Base-by-base conservation (phyloP, 441 rosid genomes). In the Omphalea diandra region DNA sequence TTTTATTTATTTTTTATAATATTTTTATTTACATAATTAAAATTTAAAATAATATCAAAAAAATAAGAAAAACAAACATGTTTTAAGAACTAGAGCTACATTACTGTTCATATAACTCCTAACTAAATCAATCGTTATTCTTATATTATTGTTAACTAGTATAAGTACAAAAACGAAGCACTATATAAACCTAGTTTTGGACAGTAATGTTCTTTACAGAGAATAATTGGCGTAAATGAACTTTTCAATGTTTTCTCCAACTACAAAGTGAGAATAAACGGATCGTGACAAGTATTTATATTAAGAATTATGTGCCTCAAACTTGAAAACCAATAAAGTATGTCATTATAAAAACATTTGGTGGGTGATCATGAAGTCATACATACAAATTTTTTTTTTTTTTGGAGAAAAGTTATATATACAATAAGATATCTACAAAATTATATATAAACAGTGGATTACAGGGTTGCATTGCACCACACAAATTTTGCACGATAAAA, bases 151-250 rank as follows among this genome's bases (percentile, higher is more conserved):
- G 15, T 31, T 31, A 56, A 35, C 26, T 10, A 43, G 22, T 47
- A 59, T 38, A 75, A 74, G 73, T 71, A 81, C 81, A 73, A 77
- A 71, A 58, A 31, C 24, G 53, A 75, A 81, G 83, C 84, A 81
- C 74, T 75, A 36, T 22, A 38, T 4, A 35, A 75, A 68, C 69
- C 79, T 65, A 24, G 62, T 73, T 77, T 75, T 60, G 75, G 81
- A 71, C 49, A 41, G 67, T 68, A 60, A 76, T 69, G 80, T 76
- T 56, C 78, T 79, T 76, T 71, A 72, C 71, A 79, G 67, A 71
- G 69, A 52, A 67, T 67, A 52, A 67, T 62, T 68, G 65, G 76
- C 74, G 46, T 57, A 64, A 56, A 68, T 66, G 11, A 63, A 73
- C 84, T 63, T 78, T 76, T 55, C n/a, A n/a, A n/a, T n/a, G n/a